Conservation (phyloP, 2,329 filamentous ascomycete species). For the Penicillium brasilianum region DNA sequence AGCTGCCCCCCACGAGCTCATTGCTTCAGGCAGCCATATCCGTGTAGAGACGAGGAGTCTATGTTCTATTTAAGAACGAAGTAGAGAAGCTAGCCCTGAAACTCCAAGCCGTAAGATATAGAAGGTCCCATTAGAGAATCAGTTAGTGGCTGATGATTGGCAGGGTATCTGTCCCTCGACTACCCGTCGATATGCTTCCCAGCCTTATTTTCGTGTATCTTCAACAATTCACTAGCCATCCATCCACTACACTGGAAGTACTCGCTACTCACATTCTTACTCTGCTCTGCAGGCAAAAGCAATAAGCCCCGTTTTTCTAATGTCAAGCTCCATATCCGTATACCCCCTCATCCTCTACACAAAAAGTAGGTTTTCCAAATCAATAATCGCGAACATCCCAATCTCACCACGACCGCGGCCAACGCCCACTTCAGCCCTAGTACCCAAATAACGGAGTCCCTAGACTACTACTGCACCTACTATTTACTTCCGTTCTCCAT, state of each 20-base stretch:
- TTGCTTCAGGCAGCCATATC: not conserved
- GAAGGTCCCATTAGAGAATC: not conserved
- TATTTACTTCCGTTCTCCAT: not conserved
- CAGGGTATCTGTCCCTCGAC: not conserved
- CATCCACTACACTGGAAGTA: not conserved
- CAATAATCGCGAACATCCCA: constrained; percentile 8
- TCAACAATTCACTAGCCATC: not conserved
- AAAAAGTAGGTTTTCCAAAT: not conserved
- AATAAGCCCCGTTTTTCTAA: not conserved
- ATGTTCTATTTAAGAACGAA: not conserved
- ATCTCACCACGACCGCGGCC: constrained; percentile 1
- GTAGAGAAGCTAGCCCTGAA: not conserved
- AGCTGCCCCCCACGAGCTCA: not conserved
- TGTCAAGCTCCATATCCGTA: too few species aligned
- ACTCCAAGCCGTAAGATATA: not conserved
- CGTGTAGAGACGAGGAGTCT: not conserved
- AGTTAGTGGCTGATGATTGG: not conserved
- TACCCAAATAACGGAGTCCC: not conserved
- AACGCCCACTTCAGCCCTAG: not conserved
- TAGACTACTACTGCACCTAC: not conserved
- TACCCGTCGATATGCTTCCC: not conserved
- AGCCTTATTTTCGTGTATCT: not conserved
- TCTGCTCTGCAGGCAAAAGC: not conserved
- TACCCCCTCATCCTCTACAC: not conserved
- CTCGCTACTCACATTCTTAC: not conserved